phyloP scores from a whole-genome alignment of 2,329 filamentous ascomycete species.

The Fusarium incarnatum region DNA sequence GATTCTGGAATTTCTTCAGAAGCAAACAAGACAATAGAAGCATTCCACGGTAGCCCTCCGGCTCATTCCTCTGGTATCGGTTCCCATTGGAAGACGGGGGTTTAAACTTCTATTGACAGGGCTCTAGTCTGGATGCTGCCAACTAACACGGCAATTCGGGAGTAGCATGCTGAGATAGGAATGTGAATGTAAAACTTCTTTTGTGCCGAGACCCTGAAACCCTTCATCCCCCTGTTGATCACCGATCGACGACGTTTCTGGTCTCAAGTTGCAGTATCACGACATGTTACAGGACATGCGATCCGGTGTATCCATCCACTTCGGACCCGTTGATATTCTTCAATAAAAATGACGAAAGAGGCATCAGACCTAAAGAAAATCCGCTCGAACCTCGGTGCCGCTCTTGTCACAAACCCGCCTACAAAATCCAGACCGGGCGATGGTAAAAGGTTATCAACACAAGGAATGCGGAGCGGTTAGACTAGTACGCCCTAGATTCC shows the following conservation, averaged over 20 bases:
- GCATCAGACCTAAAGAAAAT: neutral
- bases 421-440: neutral
- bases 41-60: neutral
- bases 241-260: neutral
- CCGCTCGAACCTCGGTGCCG: neutral
- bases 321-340: neutral
- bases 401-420: neutral
- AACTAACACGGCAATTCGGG: neutral
- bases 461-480: neutral
- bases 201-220: neutral
- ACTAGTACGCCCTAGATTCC: neutral
- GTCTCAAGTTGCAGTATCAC: neutral
- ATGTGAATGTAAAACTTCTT: constrained; percentile 1
- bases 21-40: neutral
- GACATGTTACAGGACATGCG: neutral
- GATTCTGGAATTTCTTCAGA: constrained; percentile 2
- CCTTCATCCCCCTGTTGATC: neutral
- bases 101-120: neutral
- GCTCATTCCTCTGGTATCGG: neutral
- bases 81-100: neutral
- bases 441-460: neutral
- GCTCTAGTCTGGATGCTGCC: neutral
- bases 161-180: neutral
- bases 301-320: neutral
- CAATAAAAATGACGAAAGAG: neutral